Conservation (phyloP, 2,329 filamentous ascomycete genomes). For the Thermothelomyces thermophilus region DNA sequence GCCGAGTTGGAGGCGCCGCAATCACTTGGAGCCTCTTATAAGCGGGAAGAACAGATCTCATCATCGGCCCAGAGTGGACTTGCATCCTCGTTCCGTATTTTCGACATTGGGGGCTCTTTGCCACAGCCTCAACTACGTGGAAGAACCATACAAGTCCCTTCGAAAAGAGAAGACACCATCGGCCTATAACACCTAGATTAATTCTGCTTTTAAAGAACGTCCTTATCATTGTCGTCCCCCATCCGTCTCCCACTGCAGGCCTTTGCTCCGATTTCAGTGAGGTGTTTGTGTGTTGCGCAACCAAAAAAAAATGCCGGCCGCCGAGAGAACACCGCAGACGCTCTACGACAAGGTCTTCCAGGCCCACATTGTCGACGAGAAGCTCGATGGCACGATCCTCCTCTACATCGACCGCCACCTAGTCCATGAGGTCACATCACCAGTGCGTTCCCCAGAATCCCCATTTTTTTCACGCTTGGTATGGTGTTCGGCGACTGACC, state of each 20-base stretch:
- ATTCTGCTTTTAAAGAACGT: neutral
- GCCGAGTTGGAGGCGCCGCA: slow-evolving; percentile 10
- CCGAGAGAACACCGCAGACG: slow-evolving; percentile 67
- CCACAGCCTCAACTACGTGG: slow-evolving; percentile 6
- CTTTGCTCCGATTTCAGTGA: neutral
- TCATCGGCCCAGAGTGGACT: slow-evolving; percentile 2
- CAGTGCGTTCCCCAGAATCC: slow-evolving; percentile 49
- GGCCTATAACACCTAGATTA: neutral
- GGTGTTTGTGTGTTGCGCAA: slow-evolving; percentile 10
- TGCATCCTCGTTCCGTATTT: neutral
- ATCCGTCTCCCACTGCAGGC: neutral
- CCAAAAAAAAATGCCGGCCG: slow-evolving; percentile 71
- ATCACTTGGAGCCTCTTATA: slow-evolving; percentile 8
- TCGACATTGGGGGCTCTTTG: neutral
- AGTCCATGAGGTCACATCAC: slow-evolving; percentile 97
- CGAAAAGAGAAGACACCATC: neutral
- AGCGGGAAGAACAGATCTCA: slow-evolving; percentile 4
- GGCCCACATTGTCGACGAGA: slow-evolving; percentile 90
- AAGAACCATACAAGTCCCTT: neutral
- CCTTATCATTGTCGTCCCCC: neutral
- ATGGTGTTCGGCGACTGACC: neutral
- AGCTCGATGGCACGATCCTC: slow-evolving; percentile 84
- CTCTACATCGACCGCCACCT: slow-evolving; percentile 96
- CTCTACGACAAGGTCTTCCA: slow-evolving; percentile 97
- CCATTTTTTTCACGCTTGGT: neutral